Conservation (phyloP, 2,329 filamentous ascomycete genomes). For the Aureobasidium pullulans region DNA sequence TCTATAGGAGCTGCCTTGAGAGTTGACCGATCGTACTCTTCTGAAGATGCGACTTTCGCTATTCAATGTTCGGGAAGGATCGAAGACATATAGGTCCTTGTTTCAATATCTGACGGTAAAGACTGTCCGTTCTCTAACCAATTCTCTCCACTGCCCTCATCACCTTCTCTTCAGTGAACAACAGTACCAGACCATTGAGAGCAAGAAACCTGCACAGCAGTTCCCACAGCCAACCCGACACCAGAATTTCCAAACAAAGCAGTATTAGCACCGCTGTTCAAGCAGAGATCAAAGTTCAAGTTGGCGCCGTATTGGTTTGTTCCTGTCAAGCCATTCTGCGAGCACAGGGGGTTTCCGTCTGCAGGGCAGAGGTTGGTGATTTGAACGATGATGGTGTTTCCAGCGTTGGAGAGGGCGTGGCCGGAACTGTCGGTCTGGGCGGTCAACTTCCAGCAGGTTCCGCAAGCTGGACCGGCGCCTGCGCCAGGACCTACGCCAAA, state of each 20-base stretch:
- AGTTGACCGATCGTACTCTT: too few species aligned
- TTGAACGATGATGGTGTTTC: conserved; percentile 32
- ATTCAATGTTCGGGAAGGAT: not conserved
- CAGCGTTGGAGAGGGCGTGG: conserved; percentile 23
- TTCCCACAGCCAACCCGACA: conserved; percentile 27
- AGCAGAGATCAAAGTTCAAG: conserved; percentile 36
- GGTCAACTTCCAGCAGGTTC: conserved; percentile 33
- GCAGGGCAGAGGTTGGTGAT: conserved; percentile 36
- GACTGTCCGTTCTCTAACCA: not conserved
- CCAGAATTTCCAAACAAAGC: conserved; percentile 31
- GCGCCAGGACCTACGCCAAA: conserved; percentile 32
- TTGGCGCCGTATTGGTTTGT: conserved; percentile 34
- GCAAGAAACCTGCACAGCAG: conserved; percentile 27
- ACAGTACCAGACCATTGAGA: conserved; percentile 17
- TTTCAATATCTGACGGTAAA: not conserved
- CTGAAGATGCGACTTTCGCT: not conserved
- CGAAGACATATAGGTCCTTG: too few species aligned
- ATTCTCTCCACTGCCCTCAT: not conserved
- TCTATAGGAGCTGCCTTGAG: not conserved
- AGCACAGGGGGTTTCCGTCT: conserved; percentile 31
- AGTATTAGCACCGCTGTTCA: conserved; percentile 29
- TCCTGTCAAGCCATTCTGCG: conserved; percentile 25
- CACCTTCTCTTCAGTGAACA: conserved; percentile 8
- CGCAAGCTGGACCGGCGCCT: conserved; percentile 33
- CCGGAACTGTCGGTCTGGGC: conserved; percentile 28